These are phyloP conservation scores for Penicillium sp. DNA, from an alignment of 2,329 filamentous ascomycete species.

Conservation along the genomic window DNA sequence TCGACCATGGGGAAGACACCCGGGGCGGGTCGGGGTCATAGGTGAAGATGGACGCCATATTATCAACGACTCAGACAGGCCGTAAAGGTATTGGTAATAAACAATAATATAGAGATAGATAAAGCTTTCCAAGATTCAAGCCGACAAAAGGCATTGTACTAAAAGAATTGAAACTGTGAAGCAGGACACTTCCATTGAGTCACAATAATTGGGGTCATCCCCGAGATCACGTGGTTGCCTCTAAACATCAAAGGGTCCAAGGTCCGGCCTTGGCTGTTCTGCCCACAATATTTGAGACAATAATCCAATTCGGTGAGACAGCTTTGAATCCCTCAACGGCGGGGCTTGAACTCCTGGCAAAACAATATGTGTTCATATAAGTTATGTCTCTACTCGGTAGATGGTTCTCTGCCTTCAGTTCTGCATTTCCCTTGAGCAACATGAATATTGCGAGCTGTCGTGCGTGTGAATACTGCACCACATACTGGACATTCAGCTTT, in stretches of 20 bases:
- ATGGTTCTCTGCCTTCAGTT: conserved; percentile 41
- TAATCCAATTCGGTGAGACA: background rate
- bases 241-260: background rate
- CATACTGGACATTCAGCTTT: conserved; percentile 91
- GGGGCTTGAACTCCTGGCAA: conserved; percentile 1
- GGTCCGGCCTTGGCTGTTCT: background rate
- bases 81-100: conserved; percentile 15
- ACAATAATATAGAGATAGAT: conserved; percentile 3
- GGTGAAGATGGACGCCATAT: conserved; percentile 93
- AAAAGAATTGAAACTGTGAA: conserved; percentile 1
- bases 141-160: conserved; percentile 17
- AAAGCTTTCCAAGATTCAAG: conserved; percentile 3
- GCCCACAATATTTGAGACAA: background rate
- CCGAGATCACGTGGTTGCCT: conserved; percentile 13
- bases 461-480: conserved; percentile 89
- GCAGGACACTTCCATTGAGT: conserved; percentile 16
- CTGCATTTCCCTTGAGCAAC: conserved; percentile 90
- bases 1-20: conserved; percentile 88
- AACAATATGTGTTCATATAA: background rate
- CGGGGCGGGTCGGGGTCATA: conserved; percentile 85
- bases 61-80: conserved; percentile 12
- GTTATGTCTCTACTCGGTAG: conserved; percentile 22
- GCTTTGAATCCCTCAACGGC: background rate
- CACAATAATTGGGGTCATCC: conserved; percentile 9
- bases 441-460: conserved; percentile 85